Conservation (phyloP, 306 rosid genomes). For the Gleditsia sinensis region DNA sequence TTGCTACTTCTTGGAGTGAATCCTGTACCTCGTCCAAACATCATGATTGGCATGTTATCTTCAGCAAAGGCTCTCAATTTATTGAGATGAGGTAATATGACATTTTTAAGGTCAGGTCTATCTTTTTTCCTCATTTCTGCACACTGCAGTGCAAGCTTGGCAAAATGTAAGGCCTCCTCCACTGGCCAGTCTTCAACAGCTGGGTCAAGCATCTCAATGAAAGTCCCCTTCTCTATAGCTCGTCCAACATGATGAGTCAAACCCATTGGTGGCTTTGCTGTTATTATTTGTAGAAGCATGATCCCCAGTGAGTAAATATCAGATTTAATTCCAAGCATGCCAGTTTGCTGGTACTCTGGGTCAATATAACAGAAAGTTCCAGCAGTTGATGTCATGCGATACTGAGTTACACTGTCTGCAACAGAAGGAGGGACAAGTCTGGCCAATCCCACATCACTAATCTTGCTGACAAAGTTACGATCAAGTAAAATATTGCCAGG, state of each 20-base stretch:
- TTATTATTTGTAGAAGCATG: slow-evolving; percentile 76
- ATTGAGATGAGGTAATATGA: slow-evolving; percentile 74
- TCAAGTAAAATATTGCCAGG: slow-evolving; percentile 89
- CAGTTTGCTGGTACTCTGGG: slow-evolving; percentile 95
- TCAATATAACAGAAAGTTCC: slow-evolving; percentile 97
- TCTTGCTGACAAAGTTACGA: slow-evolving; percentile 87
- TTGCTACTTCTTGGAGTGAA: slow-evolving; percentile 8
- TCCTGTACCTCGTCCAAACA: slow-evolving; percentile 20
- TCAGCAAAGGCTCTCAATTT: slow-evolving; percentile 64
- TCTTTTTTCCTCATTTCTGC: slow-evolving; percentile 89
- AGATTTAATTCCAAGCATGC: slow-evolving; percentile 87
- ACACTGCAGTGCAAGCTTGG: slow-evolving; percentile 75
- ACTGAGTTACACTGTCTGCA: slow-evolving; percentile 77
- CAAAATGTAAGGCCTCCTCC: slow-evolving; percentile 56
- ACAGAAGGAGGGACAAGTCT: slow-evolving; percentile 90
- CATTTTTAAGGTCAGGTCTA: slow-evolving; percentile 86
- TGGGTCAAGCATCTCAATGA: slow-evolving; percentile 74
- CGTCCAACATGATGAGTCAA: slow-evolving; percentile 69
- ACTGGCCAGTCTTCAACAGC: slow-evolving; percentile 81
- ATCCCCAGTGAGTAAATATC: slow-evolving; percentile 92
- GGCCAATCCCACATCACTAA: slow-evolving; percentile 96
- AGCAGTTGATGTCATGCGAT: slow-evolving; percentile 84
- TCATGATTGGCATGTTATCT: slow-evolving; percentile 38
- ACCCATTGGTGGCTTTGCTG: slow-evolving; percentile 89
- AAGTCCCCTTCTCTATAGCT: slow-evolving; percentile 71